Conservation (phyloP, 805 yeast species). For the Saturnispora gosingensis region DNA sequence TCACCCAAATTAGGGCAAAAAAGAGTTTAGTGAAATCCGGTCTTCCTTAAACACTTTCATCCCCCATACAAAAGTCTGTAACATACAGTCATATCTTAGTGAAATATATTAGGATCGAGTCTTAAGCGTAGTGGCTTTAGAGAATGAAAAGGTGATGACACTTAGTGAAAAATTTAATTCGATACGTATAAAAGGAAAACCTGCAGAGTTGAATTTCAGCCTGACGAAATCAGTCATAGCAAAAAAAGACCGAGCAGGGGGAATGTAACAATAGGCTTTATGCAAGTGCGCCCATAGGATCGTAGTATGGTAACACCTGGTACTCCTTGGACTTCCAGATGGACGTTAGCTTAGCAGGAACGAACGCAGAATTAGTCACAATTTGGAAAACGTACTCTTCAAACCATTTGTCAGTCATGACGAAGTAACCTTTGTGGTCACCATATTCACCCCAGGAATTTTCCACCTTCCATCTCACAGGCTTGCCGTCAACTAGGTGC, state of each 20-base stretch:
- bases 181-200: neutral
- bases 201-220: neutral
- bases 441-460: slow-evolving; percentile 74
- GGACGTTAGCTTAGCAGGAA: slow-evolving; percentile 29
- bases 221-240: neutral
- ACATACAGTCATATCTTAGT: neutral
- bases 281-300: slow-evolving; percentile 74
- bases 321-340: slow-evolving; percentile 42
- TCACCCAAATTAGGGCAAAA: neutral
- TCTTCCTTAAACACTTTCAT: neutral
- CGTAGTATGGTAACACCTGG: slow-evolving; percentile 56
- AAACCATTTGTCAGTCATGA: slow-evolving; percentile 68
- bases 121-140: neutral
- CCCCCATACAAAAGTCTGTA: neutral
- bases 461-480: slow-evolving; percentile 66
- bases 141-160: neutral
- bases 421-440: slow-evolving; percentile 60
- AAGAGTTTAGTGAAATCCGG: neutral
- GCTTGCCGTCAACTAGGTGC: slow-evolving; percentile 50
- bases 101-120: neutral
- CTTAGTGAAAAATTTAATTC: neutral
- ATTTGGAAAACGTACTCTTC: slow-evolving; percentile 70
- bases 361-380: slow-evolving; percentile 33
- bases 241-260: neutral
- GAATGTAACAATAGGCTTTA: neutral